Percentiles rank a stretch among this genome's conserved stretches.
Evolutionary conservation across 805 yeast species (phyloP).

Genomic region (Yarrowia alimentaria): DNA sequence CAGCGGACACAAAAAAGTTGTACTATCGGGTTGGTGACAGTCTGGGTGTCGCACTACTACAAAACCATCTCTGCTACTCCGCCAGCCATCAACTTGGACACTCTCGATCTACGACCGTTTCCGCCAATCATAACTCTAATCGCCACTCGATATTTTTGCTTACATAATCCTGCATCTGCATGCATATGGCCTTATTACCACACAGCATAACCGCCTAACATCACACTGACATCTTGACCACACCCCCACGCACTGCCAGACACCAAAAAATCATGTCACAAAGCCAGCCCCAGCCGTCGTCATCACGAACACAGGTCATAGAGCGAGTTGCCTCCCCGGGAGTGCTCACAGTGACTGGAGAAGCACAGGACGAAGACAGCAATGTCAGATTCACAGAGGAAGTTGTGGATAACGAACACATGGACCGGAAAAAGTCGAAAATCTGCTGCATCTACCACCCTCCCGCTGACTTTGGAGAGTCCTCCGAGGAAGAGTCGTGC

Average conservation of each 20-base stretch:
- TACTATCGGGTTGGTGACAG: too few relatives aligned
- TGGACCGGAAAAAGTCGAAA: constrained; percentile 86
- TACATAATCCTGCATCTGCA: too few relatives aligned
- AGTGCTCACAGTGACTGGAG: constrained; percentile 3
- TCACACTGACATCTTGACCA: too few relatives aligned
- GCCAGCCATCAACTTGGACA: too few relatives aligned
- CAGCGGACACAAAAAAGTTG: too few relatives aligned
- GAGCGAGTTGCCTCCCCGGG: constrained; percentile 16
- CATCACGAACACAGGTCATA: constrained; percentile 13
- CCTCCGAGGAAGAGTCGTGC: constrained; percentile 38
- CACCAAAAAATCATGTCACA: neutral
- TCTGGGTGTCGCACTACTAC: too few relatives aligned
- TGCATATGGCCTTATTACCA: neutral
- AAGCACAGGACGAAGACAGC: constrained; percentile 16
- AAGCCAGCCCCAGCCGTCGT: constrained; percentile 7
- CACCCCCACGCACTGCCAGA: neutral
- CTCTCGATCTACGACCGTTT: too few relatives aligned
- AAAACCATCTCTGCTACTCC: too few relatives aligned
- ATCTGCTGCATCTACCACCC: constrained; percentile 67
- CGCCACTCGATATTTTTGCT: too few relatives aligned
- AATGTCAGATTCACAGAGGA: constrained; percentile 79
- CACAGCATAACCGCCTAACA: too few relatives aligned
- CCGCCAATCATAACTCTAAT: too few relatives aligned
- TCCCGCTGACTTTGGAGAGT: constrained; percentile 42
- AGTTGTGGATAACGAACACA: constrained; percentile 83